These are phyloP conservation scores for Vitis labrusca DNA, from an alignment of 164 flowering plant species.

Conservation along the genomic window DNA sequence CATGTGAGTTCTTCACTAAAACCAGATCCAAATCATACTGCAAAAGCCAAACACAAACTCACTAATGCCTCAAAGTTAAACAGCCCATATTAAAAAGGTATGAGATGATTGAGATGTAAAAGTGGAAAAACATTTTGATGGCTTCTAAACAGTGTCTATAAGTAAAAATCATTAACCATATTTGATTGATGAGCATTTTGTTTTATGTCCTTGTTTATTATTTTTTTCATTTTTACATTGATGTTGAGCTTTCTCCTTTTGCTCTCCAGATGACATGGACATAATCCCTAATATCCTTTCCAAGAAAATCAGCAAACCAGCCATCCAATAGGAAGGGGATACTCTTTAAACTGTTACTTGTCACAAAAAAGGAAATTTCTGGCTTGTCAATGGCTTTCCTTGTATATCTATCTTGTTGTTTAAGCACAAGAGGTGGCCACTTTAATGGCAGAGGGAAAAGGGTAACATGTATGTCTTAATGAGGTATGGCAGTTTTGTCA, in stretches of 20 bases:
- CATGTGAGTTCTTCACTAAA: slow-evolving; percentile 86
- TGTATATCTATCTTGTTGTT: neutral
- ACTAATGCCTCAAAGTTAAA: no score
- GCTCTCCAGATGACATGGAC: neutral
- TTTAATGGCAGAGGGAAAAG: neutral
- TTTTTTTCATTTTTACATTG: no score
- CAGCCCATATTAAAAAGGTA: no score
- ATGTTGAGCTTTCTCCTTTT: neutral
- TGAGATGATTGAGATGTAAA: neutral
- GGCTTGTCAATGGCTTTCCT: neutral
- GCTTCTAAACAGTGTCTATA: no score
- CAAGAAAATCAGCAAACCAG: neutral
- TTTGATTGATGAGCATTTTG: no score
- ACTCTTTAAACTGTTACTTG: no score
- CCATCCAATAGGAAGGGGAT: no score
- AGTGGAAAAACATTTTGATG: neutral
- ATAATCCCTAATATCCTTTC: neutral
- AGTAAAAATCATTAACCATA: neutral
- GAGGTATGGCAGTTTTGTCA: neutral
- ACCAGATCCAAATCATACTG: slow-evolving; percentile 94
- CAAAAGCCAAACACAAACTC: slow-evolving; percentile 3
- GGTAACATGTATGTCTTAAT: neutral
- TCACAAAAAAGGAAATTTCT: neutral
- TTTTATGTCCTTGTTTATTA: no score
- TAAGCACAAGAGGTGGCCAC: neutral